phyloP scores from a whole-genome alignment of 768 basidiomycete species.

The Hygrocybe coccinea region DNA sequence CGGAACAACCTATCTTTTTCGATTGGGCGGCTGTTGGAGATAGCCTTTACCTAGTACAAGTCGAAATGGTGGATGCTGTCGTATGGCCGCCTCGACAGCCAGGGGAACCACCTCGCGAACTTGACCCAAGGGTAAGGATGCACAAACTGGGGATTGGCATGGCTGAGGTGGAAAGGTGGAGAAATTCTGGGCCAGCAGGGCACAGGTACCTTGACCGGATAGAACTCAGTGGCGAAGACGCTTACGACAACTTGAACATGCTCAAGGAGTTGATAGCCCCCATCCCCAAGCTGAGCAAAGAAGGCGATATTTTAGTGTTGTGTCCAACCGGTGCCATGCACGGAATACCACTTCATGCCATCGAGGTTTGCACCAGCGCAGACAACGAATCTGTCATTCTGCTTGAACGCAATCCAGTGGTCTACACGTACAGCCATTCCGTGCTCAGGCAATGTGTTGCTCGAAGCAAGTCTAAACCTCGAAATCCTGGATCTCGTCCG shows the following conservation, averaged over 20 bases:
- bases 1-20: neutral
- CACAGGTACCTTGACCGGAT: neutral
- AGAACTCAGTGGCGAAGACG: neutral
- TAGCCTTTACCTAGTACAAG: neutral
- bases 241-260: neutral
- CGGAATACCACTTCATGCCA: neutral
- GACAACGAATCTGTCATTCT: neutral
- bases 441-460: neutral
- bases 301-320: neutral
- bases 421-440: conserved; percentile 3
- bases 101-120: neutral
- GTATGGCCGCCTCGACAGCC: neutral
- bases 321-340: neutral
- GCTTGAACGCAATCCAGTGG: neutral
- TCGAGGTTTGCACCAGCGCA: neutral
- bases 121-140: neutral
- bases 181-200: neutral
- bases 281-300: neutral
- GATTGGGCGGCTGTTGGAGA: neutral
- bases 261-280: neutral
- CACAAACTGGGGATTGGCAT: neutral
- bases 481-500: too few species aligned
- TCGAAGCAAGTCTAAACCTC: too few species aligned
- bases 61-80: neutral
- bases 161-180: neutral